Evolutionary conservation across 768 basidiomycete species (phyloP).

Genomic region (Psilocybe sp.): DNA sequence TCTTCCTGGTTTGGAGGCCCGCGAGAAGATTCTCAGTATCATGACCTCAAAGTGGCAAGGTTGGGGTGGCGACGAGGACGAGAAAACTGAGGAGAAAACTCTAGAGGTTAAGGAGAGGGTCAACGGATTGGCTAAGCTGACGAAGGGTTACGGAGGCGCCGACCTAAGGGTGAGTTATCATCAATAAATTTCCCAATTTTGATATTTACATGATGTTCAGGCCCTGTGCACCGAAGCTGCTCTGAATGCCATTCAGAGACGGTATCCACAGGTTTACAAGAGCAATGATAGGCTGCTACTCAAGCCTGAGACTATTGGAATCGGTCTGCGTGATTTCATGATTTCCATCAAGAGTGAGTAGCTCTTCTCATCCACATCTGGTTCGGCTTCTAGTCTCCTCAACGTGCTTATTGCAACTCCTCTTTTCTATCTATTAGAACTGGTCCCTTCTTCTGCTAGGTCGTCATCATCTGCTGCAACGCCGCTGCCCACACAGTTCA

Average conservation of each 20-base stretch:
- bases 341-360: conserved; percentile 89
- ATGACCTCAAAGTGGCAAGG: conserved; percentile 91
- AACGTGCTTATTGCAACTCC: not conserved
- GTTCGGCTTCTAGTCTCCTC: not conserved
- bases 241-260: conserved; percentile 90
- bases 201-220: conserved; percentile 31
- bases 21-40: conserved; percentile 86
- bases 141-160: conserved; percentile 97
- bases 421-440: conserved; percentile 48
- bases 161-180: conserved; percentile 76
- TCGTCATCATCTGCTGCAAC: conserved; percentile 85
- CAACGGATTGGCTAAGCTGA: conserved; percentile 75
- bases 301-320: conserved; percentile 80
- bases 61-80: conserved; percentile 50
- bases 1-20: conserved; percentile 76
- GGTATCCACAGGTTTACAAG: conserved; percentile 97
- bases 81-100: conserved; percentile 37
- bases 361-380: too few relatives aligned
- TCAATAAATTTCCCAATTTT: conserved; percentile 2
- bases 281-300: conserved; percentile 81
- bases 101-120: conserved; percentile 66
- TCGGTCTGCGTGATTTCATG: conserved; percentile 93
- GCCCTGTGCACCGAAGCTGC: conserved; percentile 97
- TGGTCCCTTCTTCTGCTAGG: conserved; percentile 92
- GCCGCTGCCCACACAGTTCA: conserved; percentile 82